Evolutionary conservation across 805 yeast genomes (phyloP), one percentile per base, ranked within the genome.

Genomic region (Candida ovalis): DNA sequence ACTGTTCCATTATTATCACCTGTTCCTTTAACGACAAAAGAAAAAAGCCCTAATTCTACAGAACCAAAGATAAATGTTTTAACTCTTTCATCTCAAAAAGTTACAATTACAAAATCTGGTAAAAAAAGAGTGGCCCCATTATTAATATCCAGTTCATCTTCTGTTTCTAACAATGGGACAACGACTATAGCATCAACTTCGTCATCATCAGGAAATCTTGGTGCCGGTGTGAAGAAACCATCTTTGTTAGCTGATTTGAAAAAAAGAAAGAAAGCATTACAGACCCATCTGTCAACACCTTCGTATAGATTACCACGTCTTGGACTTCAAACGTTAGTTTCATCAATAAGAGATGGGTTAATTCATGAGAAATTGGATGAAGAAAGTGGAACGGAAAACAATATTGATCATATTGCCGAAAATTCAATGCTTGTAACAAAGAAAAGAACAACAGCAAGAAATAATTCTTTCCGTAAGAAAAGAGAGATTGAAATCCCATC

Each of bases 41-140:
- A 25, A 7, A 25, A 25, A 25, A 10, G 10, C 10, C 10, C 10
- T 7, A 7, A 7, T 25, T 25, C 28, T 7, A 7, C 28, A 12
- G 35, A 30, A 30, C 35, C 7, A 12, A 30, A 30, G 15, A 47
- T 52, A 1, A 58, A 59, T 42, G 39, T 46, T 1, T 41, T 57
- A 17, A 55, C 61, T 1, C 36, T 57, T 10, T 36, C 58, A 7
- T 49, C 60, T 63, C 77, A 82, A 67, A 67, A 76, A 47, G 76
- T 83, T 1, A 76, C 86, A 2, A 75, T 86, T 4, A 80, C 91
- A 1, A 86, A 87, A 56, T 83, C 84, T 35, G 94, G 94, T 3
- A 81, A 80, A 58, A 86, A 86, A 56, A 68, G 94, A 55, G 89
- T 87, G 2, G 78, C 87, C 0, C 95, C 94, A 4, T 72, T 82